phyloP scores from a whole-genome alignment of 768 basidiomycete genomes.

The Scleroderma citrinum region DNA sequence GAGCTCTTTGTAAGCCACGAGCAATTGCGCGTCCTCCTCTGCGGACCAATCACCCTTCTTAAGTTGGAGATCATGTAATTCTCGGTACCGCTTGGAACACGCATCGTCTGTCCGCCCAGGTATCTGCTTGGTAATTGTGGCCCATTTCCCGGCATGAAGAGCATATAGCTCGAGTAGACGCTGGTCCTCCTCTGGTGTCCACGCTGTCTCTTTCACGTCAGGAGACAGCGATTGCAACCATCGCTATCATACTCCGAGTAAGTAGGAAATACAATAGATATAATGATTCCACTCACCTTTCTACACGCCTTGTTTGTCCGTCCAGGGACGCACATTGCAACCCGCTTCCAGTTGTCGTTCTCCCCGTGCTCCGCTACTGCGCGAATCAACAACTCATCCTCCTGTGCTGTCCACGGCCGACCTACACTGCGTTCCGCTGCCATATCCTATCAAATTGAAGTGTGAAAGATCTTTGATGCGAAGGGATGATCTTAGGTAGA shows the following conservation, averaged over 20 bases:
- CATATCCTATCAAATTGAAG: slow-evolving; percentile 2
- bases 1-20: slow-evolving; percentile 44
- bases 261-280: slow-evolving; percentile 8
- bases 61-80: slow-evolving; percentile 73
- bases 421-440: slow-evolving; percentile 40
- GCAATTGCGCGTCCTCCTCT: slow-evolving; percentile 61
- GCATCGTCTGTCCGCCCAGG: slow-evolving; percentile 83
- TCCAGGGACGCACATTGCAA: slow-evolving; percentile 63
- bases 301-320: slow-evolving; percentile 83
- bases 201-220: slow-evolving; percentile 70
- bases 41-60: slow-evolving; percentile 74
- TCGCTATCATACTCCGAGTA: slow-evolving; percentile 40
- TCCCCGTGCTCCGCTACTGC: slow-evolving; percentile 55
- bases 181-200: slow-evolving; percentile 70
- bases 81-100: slow-evolving; percentile 84
- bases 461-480: too few relatives aligned
- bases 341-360: slow-evolving; percentile 73
- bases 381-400: slow-evolving; percentile 57
- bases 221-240: slow-evolving; percentile 86
- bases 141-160: slow-evolving; percentile 65
- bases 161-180: slow-evolving; percentile 54
- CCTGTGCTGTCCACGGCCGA: slow-evolving; percentile 47
- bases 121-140: slow-evolving; percentile 70
- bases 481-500: slow-evolving; percentile 1
- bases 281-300: slow-evolving; percentile 56